These are phyloP conservation scores for Candida endomychidarum DNA, from an alignment of 805 yeast genomes.

Conservation along the genomic window DNA sequence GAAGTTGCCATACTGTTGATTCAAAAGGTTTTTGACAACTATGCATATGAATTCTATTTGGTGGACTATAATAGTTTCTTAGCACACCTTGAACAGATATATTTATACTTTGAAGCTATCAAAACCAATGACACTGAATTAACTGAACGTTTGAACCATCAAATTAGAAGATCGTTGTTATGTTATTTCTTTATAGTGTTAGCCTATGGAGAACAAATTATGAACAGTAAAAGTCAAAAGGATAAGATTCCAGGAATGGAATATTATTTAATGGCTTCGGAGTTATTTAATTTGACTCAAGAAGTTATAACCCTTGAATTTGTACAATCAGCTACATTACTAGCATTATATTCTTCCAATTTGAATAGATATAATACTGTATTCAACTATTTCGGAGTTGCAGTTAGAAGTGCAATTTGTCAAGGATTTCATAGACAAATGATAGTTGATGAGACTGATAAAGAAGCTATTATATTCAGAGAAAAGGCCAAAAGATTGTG, in stretches of 20 bases:
- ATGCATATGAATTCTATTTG: slow-evolving; percentile 37
- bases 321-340: slow-evolving; percentile 33
- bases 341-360: slow-evolving; percentile 39
- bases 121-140: slow-evolving; percentile 6
- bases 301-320: slow-evolving; percentile 31
- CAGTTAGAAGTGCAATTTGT: slow-evolving; percentile 38
- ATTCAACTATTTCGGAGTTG: slow-evolving; percentile 40
- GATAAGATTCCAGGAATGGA: slow-evolving; percentile 34
- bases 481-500: slow-evolving; percentile 40
- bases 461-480: slow-evolving; percentile 6
- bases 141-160: slow-evolving; percentile 5
- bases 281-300: slow-evolving; percentile 31
- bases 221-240: slow-evolving; percentile 4
- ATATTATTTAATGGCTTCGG: slow-evolving; percentile 31
- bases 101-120: slow-evolving; percentile 11
- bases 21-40: slow-evolving; percentile 26
- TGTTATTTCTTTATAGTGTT: slow-evolving; percentile 33
- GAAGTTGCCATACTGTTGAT: slow-evolving; percentile 23
- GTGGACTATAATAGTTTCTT: slow-evolving; percentile 25
- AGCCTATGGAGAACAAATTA: slow-evolving; percentile 41
- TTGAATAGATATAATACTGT: slow-evolving; percentile 37
- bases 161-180: slow-evolving; percentile 18
- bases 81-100: slow-evolving; percentile 15
- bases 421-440: slow-evolving; percentile 37
- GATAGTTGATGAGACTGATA: slow-evolving; percentile 9